Percentiles rank a stretch among this genome's conserved stretches.
Conservation (phyloP, 805 yeast species). For the Kregervanrija delftensis region DNA sequence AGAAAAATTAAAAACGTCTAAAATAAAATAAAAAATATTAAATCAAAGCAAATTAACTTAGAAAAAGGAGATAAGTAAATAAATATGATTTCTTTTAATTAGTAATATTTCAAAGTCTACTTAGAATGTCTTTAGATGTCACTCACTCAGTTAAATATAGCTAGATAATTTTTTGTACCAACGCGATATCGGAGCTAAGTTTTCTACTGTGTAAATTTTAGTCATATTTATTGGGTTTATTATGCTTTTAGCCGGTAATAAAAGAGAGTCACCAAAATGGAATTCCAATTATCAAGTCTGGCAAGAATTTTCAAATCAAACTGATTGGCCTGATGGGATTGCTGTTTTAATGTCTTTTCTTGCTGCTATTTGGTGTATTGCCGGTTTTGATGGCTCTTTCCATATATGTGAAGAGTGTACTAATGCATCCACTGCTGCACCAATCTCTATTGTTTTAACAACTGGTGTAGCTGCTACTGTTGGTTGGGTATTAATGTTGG, state of each 20-base stretch:
- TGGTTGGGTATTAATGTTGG: slow-evolving; percentile 50
- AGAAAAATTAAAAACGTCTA: too few species aligned
- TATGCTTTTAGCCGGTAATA: slow-evolving; percentile 44
- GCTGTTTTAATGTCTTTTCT: slow-evolving; percentile 48
- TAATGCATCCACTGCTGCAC: slow-evolving; percentile 58
- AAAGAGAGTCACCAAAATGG: slow-evolving; percentile 36
- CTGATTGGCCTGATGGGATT: slow-evolving; percentile 56
- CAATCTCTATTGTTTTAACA: slow-evolving; percentile 57
- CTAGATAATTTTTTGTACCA: too few species aligned
- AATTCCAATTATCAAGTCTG: slow-evolving; percentile 43
- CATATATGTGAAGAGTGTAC: slow-evolving; percentile 64
- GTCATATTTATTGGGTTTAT: slow-evolving; percentile 45
- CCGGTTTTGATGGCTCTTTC: slow-evolving; percentile 70
- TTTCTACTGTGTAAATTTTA: slow-evolving; percentile 36
- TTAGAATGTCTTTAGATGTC: too few species aligned
- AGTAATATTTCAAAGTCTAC: too few species aligned
- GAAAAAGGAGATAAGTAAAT: too few species aligned
- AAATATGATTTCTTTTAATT: too few species aligned
- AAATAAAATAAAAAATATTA: too few species aligned
- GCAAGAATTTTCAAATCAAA: slow-evolving; percentile 45
- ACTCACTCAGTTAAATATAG: too few species aligned
- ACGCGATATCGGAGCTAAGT: too few species aligned
- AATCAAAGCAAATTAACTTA: too few species aligned
- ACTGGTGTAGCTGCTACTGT: slow-evolving; percentile 45
- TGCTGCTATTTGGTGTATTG: slow-evolving; percentile 61